Conservation (phyloP, 1,284 basidiomycete genomes). For the Wallemia ichthyophaga region DNA sequence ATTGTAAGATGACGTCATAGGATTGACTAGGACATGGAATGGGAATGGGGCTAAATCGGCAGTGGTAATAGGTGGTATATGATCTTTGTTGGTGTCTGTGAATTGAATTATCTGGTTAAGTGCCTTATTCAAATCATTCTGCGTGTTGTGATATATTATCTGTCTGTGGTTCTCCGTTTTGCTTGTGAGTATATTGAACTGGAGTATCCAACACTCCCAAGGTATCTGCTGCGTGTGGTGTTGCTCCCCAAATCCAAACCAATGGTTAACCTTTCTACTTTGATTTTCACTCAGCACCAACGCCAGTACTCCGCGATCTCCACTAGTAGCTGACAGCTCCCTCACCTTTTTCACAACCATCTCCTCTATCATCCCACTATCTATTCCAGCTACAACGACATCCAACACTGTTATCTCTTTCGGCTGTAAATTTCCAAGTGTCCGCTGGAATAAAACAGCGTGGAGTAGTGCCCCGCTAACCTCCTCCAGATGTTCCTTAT, state of each 20-base stretch:
- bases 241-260: neutral
- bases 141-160: neutral
- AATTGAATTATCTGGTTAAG: neutral
- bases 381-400: neutral
- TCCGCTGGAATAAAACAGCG: neutral
- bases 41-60: neutral
- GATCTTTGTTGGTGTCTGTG: neutral
- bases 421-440: neutral
- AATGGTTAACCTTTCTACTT: neutral
- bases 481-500: neutral
- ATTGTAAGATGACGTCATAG: neutral
- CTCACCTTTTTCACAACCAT: neutral
- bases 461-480: neutral
- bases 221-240: neutral
- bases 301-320: neutral
- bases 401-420: neutral
- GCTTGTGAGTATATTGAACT: neutral
- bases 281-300: neutral
- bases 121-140: neutral
- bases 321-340: neutral
- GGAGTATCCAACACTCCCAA: neutral
- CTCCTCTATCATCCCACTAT: neutral
- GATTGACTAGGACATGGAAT: neutral
- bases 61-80: neutral
- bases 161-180: neutral